Evolutionary conservation across 1,139 yeast species (phyloP).

Genomic region (Hyphopichia wangnamkhiaoensis): DNA sequence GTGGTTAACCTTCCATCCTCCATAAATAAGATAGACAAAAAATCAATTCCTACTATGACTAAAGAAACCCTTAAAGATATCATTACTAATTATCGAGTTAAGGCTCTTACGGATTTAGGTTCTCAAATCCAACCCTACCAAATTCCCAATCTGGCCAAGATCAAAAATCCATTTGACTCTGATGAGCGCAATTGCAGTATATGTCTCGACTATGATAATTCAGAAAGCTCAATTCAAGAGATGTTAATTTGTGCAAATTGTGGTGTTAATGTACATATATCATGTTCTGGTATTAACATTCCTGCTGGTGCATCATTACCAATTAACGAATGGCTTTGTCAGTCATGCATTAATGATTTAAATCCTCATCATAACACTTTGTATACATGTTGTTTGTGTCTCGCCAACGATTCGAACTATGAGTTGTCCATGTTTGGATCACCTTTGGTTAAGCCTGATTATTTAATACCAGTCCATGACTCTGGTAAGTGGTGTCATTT

Average conservation of each 20-base stretch:
- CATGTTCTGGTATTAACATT: slow-evolving; percentile 62
- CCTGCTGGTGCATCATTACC: slow-evolving; percentile 24
- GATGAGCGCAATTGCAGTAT: slow-evolving; percentile 51
- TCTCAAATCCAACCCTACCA: slow-evolving; percentile 20
- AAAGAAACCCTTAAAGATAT: slow-evolving; percentile 11
- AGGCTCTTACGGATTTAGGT: slow-evolving; percentile 26
- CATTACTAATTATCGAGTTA: slow-evolving; percentile 16
- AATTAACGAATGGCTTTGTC: slow-evolving; percentile 72
- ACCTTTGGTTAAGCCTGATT: slow-evolving; percentile 54
- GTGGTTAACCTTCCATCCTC: slow-evolving; percentile 11
- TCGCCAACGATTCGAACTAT: slow-evolving; percentile 50
- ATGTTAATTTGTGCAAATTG: slow-evolving; percentile 65
- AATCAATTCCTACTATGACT: slow-evolving; percentile 12
- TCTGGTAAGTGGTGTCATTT: slow-evolving; percentile 80
- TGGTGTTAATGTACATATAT: slow-evolving; percentile 68
- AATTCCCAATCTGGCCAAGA: slow-evolving; percentile 19
- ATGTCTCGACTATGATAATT: slow-evolving; percentile 48
- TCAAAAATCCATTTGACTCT: slow-evolving; percentile 25
- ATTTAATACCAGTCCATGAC: slow-evolving; percentile 65
- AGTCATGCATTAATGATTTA: slow-evolving; percentile 71
- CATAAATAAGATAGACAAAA: slow-evolving; percentile 14
- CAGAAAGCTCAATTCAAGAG: slow-evolving; percentile 20
- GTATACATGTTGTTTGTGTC: slow-evolving; percentile 70
- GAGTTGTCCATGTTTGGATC: slow-evolving; percentile 47
- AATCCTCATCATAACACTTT: slow-evolving; percentile 59